A percentile compares a stretch with the other conserved stretches of the same genome.
These are phyloP conservation scores for Apiospora marii DNA, from an alignment of 2,329 filamentous ascomycete species.

Conservation along the genomic window DNA sequence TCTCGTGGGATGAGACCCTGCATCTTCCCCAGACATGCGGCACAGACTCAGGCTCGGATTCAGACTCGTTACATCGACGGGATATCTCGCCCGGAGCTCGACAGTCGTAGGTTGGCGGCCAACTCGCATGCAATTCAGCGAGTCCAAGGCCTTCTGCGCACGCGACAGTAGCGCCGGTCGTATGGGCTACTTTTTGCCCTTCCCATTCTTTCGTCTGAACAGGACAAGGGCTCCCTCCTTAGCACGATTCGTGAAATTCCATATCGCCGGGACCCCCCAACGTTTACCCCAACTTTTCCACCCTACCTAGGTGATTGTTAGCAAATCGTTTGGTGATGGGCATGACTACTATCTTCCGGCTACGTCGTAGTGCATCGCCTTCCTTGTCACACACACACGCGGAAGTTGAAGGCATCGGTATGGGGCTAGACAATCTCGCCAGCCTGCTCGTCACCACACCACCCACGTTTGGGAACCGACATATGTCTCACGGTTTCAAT, in stretches of 20 bases:
- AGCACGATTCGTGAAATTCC: neutral
- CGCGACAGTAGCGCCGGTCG: slow-evolving; percentile 16
- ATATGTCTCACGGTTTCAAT: slow-evolving; percentile 7
- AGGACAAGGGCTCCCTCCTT: neutral
- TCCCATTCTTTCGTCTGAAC: neutral
- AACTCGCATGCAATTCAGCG: neutral
- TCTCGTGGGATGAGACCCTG: slow-evolving; percentile 19
- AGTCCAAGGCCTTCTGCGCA: neutral
- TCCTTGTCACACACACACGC: neutral
- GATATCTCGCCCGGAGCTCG: neutral
- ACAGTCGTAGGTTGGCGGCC: neutral
- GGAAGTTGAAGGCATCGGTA: neutral
- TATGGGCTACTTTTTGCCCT: neutral
- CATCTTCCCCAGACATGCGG: slow-evolving; percentile 18
- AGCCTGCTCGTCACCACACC: slow-evolving; percentile 1
- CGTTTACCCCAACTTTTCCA: slow-evolving; percentile 6
- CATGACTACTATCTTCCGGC: slow-evolving; percentile 21
- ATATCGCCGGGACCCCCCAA: slow-evolving; percentile 11
- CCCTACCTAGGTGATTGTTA: slow-evolving; percentile 5
- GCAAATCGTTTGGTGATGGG: slow-evolving; percentile 25
- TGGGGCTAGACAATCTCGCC: slow-evolving; percentile 6
- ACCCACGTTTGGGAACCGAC: neutral
- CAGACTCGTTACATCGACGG: slow-evolving; percentile 5
- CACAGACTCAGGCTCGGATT: neutral
- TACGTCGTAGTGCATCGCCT: slow-evolving; percentile 14